Conservation (phyloP, 2,329 filamentous ascomycete genomes). For the Pseudogymnoascus sp. region DNA sequence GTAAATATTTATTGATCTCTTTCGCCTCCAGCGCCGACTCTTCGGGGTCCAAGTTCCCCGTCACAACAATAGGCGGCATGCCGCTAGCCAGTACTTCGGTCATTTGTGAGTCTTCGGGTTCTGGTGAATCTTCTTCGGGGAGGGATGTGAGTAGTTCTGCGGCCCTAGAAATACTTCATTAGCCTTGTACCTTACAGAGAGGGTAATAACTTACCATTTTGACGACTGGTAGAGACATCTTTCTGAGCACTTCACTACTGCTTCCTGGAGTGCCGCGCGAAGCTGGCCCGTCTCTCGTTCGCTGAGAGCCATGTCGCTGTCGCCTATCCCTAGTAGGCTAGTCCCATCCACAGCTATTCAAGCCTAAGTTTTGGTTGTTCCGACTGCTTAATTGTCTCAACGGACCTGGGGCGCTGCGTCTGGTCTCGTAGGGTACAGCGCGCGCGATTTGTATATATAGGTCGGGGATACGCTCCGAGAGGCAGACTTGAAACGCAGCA, state of each 20-base stretch:
- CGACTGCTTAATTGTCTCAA: background rate
- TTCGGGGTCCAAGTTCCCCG: slow-evolving; percentile 54
- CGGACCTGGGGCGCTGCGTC: background rate
- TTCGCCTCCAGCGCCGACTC: slow-evolving; percentile 69
- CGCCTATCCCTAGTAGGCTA: background rate
- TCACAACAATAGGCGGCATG: slow-evolving; percentile 42
- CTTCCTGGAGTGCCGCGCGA: slow-evolving; percentile 66
- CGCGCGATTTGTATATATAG: background rate
- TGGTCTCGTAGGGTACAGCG: background rate
- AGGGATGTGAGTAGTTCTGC: slow-evolving; percentile 88
- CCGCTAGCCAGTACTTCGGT: slow-evolving; percentile 41
- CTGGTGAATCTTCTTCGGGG: slow-evolving; percentile 43
- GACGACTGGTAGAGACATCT: slow-evolving; percentile 91
- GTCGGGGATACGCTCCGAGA: background rate
- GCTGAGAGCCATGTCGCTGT: slow-evolving; percentile 42
- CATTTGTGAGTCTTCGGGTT: slow-evolving; percentile 52
- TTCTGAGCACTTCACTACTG: slow-evolving; percentile 85
- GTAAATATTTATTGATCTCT: slow-evolving; percentile 74
- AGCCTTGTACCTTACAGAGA: slow-evolving; percentile 12
- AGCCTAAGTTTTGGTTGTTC: background rate
- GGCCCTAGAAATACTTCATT: slow-evolving; percentile 51
- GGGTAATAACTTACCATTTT: slow-evolving; percentile 62
- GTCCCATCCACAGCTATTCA: background rate
- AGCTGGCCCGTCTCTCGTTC: slow-evolving; percentile 44
- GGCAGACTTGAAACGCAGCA: background rate